Evolutionary conservation across 2,329 filamentous ascomycete genomes (phyloP), one percentile per base, ranked within the genome.

Genomic region (Colletotrichum shisoi): DNA sequence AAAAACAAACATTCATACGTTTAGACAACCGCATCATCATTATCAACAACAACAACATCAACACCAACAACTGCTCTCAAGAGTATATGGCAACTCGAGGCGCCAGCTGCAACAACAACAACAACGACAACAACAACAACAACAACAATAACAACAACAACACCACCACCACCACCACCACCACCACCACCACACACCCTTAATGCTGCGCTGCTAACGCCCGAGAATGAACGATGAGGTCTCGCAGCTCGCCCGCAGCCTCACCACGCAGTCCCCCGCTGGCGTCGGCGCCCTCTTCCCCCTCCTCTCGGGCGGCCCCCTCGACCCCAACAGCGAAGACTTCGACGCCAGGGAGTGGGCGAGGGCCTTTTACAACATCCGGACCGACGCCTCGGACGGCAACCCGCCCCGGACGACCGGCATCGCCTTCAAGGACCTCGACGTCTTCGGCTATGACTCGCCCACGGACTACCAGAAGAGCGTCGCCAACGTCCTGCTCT

Each of bases 291-390:
- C 71, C n/a, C 63, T 77, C 24, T 75, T 76, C 44, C 74, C 75
- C 0, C 52, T 70, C 3, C 69, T 71, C 37, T 56, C 69, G 44
- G 69, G 71, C 9, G 72, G 73, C 2, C 68, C 72, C 0, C 72
- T 83, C 4, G 76, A 83, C 63, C 81, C 81, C 3, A 74, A 74
- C 42, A 78, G 78, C 19, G 72, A 74, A 31, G 69, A 74, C 4
- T 83, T 83, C 71, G 78, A 78, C 64, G 75, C 80, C 4, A 76
- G 76, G 19, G 76, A 79, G 68, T 83, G 81, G 81, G 78, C 79
- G 34, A 81, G 77, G 57, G 79, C 80, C 8, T 77, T 76, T 42
- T 76, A 73, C 51, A 63, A 72, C 2, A 57, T 71, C 1, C 61
- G 74, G 4, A 73, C 68, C 4, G 70, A 73, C 9, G 69, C 68